A percentile compares a stretch with the other conserved stretches of the same genome.
phyloP scores from a whole-genome alignment of 2,329 filamentous ascomycete species.

The Nakataea oryzae region DNA sequence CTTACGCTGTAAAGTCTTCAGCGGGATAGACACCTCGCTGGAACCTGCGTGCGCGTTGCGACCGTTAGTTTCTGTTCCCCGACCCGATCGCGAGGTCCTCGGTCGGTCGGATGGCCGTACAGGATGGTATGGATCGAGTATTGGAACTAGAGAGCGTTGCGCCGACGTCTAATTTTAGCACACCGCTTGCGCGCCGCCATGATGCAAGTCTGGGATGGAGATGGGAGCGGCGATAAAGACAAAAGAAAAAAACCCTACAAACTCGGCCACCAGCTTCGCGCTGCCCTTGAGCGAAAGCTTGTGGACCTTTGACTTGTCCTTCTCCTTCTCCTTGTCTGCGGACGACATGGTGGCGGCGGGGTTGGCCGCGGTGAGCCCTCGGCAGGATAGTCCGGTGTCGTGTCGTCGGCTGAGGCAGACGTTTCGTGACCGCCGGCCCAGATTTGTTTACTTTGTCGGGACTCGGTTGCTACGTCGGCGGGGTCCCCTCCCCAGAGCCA shows the following conservation, averaged over 20 bases:
- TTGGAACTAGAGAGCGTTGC: slow-evolving; percentile 55
- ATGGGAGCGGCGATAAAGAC: neutral
- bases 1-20: slow-evolving; percentile 76
- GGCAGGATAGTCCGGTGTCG: neutral
- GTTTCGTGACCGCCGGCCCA: neutral
- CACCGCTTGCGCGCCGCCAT: neutral
- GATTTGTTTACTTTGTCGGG: slow-evolving; percentile 3
- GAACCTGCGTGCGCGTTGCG: slow-evolving; percentile 44
- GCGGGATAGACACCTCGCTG: slow-evolving; percentile 81
- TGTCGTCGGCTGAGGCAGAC: neutral
- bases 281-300: slow-evolving; percentile 82
- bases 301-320: slow-evolving; percentile 80
- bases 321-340: slow-evolving; percentile 24
- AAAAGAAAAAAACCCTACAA: slow-evolving; percentile 55
- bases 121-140: slow-evolving; percentile 97
- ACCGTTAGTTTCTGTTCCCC: neutral
- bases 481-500: too few species aligned
- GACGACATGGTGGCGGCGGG: slow-evolving; percentile 8
- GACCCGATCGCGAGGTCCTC: neutral
- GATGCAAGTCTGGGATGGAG: neutral
- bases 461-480: neutral
- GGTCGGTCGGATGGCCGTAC: slow-evolving; percentile 31
- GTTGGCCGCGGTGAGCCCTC: neutral
- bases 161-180: neutral
- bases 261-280: slow-evolving; percentile 86